phyloP scores from a whole-genome alignment of 768 basidiomycete genomes.

The Lactarius psammicola region DNA sequence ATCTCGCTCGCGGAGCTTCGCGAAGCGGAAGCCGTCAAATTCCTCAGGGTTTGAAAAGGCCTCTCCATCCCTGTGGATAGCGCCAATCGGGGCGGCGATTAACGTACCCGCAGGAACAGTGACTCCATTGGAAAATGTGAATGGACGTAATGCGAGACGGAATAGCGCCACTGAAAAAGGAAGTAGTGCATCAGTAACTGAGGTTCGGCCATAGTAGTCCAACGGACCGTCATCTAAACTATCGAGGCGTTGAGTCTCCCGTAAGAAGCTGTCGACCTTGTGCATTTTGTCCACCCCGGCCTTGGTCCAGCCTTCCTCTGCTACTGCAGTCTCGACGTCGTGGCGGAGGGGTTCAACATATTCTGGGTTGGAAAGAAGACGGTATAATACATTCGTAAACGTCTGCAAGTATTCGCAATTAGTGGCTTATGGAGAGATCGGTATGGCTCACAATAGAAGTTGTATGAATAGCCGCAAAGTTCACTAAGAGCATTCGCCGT shows the following conservation, averaged over 20 bases:
- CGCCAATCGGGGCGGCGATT: constrained; percentile 25
- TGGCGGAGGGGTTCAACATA: not conserved
- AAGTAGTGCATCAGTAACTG: not conserved
- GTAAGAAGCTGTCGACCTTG: constrained; percentile 40
- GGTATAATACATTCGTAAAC: too few relatives aligned
- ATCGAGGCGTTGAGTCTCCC: constrained; percentile 34
- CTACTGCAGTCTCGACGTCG: not conserved
- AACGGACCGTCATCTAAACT: constrained; percentile 32
- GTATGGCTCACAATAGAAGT: too few relatives aligned
- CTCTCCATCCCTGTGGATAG: constrained; percentile 32
- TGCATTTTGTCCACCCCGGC: constrained; percentile 34
- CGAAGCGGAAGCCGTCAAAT: constrained; percentile 53
- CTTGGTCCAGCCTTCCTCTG: constrained; percentile 33
- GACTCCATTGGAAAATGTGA: constrained; percentile 40
- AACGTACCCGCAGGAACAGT: constrained; percentile 31
- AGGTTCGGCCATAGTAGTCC: not conserved
- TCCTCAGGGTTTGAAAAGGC: constrained; percentile 29
- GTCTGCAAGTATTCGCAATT: too few relatives aligned
- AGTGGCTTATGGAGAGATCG: too few relatives aligned
- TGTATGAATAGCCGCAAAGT: too few relatives aligned
- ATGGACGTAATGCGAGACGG: constrained; percentile 35
- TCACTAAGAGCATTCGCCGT: too few relatives aligned
- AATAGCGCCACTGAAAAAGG: constrained; percentile 30
- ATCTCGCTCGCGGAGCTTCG: constrained; percentile 35
- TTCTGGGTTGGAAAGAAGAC: too few relatives aligned